Evolutionary conservation across 129 eudicot genomes (phyloP), one percentile per base, ranked within the genome.

Genomic region (Arctium minus): DNA sequence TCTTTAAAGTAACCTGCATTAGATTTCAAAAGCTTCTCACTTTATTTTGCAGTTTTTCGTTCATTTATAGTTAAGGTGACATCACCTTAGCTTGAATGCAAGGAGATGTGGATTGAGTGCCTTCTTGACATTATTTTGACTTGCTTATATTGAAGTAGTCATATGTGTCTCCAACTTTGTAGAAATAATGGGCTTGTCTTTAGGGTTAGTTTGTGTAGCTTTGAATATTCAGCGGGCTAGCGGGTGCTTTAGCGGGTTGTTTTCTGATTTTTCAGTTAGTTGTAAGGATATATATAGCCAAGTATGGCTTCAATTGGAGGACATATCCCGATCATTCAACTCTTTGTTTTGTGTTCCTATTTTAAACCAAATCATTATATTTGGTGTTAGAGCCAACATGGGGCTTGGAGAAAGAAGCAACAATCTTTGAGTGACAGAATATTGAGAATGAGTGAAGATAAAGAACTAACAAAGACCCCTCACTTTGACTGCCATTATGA

Each of bases 41-140:
- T 46, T 46, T 42, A 8, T 42, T 46, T 46, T 46, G 15, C 2
- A 9, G 3, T 46, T 46, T 53, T 30, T 56, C 2, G 35, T 81
- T 73, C 42, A 60, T 73, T 73, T 31, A 73, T 27, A 72, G 65
- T 31, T 46, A 64, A 74, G 79, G 67, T 75, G 32, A 60, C 60
- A 36, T 39, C 71, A 30, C 75, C 75, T 56, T 74, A 68, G 30
- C 74, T 81, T 46, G 70, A 35, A 71, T 10, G 56, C 56, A 46
- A 46, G 56, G 56, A 46, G 56, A 46, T 46, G 56, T 46, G 15
- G 56, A 46, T 46, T 3, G 10, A 46, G 56, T 46, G 15, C 56
- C 56, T 42, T 46, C 15, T 46, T 46, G 56, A 46, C 56, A 46
- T 46, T 9, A 46, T 46, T 44, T 46, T 46, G 56, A 46, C 56